Base-by-base conservation (phyloP, 345 rosid genomes). In the Noccaea bulbosa region DNA sequence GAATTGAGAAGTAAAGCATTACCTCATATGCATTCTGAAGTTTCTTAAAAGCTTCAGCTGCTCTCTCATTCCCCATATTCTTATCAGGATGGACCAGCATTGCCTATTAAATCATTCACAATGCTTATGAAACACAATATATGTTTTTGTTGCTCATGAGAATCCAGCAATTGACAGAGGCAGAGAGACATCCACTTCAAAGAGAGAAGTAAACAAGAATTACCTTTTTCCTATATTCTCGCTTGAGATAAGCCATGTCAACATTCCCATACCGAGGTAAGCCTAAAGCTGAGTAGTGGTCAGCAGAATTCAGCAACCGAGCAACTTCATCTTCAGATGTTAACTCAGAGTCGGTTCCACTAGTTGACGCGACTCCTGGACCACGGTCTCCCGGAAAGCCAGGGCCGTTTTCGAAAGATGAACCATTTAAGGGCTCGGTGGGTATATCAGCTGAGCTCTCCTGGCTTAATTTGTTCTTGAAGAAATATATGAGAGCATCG, bases 1-100 rank as follows among this genome's bases (percentile, higher is more conserved):
- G 78, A 78, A 70, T 52, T 14, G 39, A 15, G 39, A 22, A 44
- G 14, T 27, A 9, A 11, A 50, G 7, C 4, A 9, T 50, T 79
- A 91, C 99, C 93, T 94, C 98, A 47, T 94, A 94, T 5, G 97
- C 98, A 82, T 92, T 94, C 67, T 94, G 99, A 83, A 92, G 99
- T 64, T 87, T 94, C 81, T 94, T 94, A 80, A 94, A 94, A 41
- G 99, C 98, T 83, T 94, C 98, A 65, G 86, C 99, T 58, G 99
- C 99, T 82, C 85, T 94, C 78, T 91, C 99, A 75, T 94, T 89
- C 43, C 99, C 98, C 92, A 85, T 93, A 60, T 94, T 94, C 84
- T 94, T 90, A 72, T 94, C 99, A 11, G 99, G 99, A 87, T 94
- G 99, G 69, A 94, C 98, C 77, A 90, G 73, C 96, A 92, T 94